phyloP scores from a whole-genome alignment of 1,284 basidiomycete genomes.

The Wallemia hederae region DNA sequence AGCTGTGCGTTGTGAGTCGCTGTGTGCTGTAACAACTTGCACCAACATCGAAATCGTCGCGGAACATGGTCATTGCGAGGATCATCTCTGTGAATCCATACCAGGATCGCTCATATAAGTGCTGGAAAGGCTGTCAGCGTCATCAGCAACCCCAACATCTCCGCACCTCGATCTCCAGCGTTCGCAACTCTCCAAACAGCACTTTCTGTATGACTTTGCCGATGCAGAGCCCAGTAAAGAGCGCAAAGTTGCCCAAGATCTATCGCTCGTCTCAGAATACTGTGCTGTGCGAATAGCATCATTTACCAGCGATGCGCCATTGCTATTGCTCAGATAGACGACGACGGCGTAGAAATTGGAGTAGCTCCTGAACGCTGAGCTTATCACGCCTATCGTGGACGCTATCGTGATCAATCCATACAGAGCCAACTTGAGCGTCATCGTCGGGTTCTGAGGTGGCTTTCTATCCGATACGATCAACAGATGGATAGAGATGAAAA shows the following conservation, averaged over 20 bases:
- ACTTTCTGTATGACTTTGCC: slow-evolving; percentile 53
- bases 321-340: slow-evolving; percentile 73
- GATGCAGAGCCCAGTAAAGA: slow-evolving; percentile 42
- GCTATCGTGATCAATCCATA: neutral
- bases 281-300: neutral
- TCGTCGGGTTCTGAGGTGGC: neutral
- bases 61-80: slow-evolving; percentile 83
- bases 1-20: slow-evolving; percentile 49
- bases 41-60: slow-evolving; percentile 18
- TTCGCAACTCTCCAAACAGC: slow-evolving; percentile 69
- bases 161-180: slow-evolving; percentile 74
- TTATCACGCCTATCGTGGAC: neutral
- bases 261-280: slow-evolving; percentile 15
- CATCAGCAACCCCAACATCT: slow-evolving; percentile 2
- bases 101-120: slow-evolving; percentile 83
- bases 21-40: neutral
- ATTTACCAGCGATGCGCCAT: slow-evolving; percentile 55
- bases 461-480: neutral
- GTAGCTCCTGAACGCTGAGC: slow-evolving; percentile 40
- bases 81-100: slow-evolving; percentile 91
- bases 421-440: neutral
- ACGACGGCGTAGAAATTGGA: slow-evolving; percentile 84
- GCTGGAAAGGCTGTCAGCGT: slow-evolving; percentile 21
- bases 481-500: neutral
- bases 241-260: slow-evolving; percentile 76